Percentiles rank a stretch among this genome's conserved stretches.
Conservation (phyloP, 2,329 filamentous ascomycete species). For the Aspergillus oerlinghausenensis region DNA sequence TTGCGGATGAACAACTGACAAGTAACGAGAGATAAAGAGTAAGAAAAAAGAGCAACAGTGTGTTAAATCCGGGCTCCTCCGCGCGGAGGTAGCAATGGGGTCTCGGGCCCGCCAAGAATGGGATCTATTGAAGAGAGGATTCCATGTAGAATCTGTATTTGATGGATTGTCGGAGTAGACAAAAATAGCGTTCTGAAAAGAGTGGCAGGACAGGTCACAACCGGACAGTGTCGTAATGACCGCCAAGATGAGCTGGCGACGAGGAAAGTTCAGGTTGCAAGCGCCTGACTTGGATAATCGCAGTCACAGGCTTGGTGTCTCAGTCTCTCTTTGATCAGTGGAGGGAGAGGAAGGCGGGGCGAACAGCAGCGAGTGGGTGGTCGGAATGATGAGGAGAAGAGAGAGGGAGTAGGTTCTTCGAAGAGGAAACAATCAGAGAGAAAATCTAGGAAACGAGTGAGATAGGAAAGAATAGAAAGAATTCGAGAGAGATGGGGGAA, state of each 20-base stretch:
- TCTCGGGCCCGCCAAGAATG: constrained; percentile 16
- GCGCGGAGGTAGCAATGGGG: constrained; percentile 14
- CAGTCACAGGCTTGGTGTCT: constrained; percentile 11
- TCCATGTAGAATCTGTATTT: constrained; percentile 9
- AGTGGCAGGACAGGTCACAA: constrained; percentile 4
- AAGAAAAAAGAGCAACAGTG: constrained; percentile 1
- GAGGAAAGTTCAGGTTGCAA: constrained; percentile 10
- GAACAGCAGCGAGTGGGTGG: neutral
- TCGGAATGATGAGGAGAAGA: neutral
- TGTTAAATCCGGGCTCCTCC: constrained; percentile 13
- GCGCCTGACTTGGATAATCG: constrained; percentile 12
- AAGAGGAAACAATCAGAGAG: neutral
- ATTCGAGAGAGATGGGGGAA: constrained; percentile 4
- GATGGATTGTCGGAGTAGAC: neutral
- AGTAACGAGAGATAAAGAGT: neutral
- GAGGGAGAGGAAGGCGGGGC: neutral
- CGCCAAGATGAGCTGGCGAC: constrained; percentile 5
- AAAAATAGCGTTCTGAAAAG: neutral
- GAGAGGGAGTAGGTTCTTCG: neutral
- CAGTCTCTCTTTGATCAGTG: constrained; percentile 1
- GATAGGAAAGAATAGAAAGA: constrained; percentile 1
- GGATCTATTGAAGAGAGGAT: constrained; percentile 2
- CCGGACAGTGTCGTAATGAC: neutral
- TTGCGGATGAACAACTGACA: neutral
- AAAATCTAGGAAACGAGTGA: constrained; percentile 1